Base-by-base conservation (phyloP, 2,329 filamentous ascomycete species). In the Botryotinia narcissicola region DNA sequence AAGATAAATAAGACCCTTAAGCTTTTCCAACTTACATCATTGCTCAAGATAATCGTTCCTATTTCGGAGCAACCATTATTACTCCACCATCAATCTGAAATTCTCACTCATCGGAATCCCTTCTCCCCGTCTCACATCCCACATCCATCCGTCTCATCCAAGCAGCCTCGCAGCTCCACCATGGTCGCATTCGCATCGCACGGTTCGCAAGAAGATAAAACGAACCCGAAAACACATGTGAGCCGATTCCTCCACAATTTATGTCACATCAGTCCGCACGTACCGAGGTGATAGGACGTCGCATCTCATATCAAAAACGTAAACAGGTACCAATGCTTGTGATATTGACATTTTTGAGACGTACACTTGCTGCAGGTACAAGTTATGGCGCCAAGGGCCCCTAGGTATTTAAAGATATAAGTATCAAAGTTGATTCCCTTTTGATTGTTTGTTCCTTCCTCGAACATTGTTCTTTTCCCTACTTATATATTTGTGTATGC, bases 201-300 rank as follows among this genome's bases (percentile, higher is more conserved):
- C 32, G 35, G 25, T 54, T 40, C 25, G 10, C 40, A 42, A 42
- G 40, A 46, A 20, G 29, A 37, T 54, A n/a, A 40, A 67, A 40
- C 46, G 64, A 40, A 29, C 42, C 69, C 69, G 42, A 63, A 37
- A 61, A 71, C 42, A 71, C 69, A 71, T 71, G 69, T 63, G n/a
- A 63, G 57, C 25, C 29, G 51, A 35, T 62, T 63, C 29, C 42
- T 20, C 32, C 40, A 51, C 29, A 16, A 37, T 29, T 71, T 7
- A 71, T 51, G 57, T 64, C 51, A 57, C 25, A 29, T 57, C n/a
- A 57, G 51, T 57, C 25, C 40, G 57, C 69, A 40, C 51, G 8
- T 63, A 48, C 69, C 69, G 69, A 63, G 69, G 69, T 63, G 69
- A 35, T 40, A 29, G 48, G 48, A 14, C n/a, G 29, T 69, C 25